Evolutionary conservation across 306 rosid species (phyloP).

Genomic region (Citrullus amarus): DNA sequence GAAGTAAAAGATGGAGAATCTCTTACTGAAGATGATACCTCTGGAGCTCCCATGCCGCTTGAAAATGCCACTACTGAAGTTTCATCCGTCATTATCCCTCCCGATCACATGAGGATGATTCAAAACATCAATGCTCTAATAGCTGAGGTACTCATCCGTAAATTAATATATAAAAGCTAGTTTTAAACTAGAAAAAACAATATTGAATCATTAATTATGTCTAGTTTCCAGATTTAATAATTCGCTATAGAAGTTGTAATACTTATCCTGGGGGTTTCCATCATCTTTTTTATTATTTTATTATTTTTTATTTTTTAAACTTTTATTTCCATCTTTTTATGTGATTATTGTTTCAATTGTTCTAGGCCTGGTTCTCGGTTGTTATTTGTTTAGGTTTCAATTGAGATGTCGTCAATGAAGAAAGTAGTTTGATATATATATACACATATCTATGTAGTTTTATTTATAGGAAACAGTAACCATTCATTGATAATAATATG

Average conservation of each 20-base stretch:
- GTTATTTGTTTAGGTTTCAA: background rate
- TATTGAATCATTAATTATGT: background rate
- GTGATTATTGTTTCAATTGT: background rate
- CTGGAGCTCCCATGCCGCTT: slow-evolving; percentile 22
- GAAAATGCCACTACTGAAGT: slow-evolving; percentile 34
- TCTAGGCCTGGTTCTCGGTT: background rate
- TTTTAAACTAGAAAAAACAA: background rate
- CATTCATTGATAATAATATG: too few species aligned
- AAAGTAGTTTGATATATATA: background rate
- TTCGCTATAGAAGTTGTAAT: background rate
- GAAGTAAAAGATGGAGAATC: slow-evolving; percentile 29
- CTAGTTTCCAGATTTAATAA: background rate
- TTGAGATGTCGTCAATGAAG: background rate
- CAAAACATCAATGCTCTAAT: slow-evolving; percentile 70
- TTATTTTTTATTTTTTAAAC: too few species aligned
- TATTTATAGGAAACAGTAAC: too few species aligned
- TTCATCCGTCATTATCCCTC: slow-evolving; percentile 51
- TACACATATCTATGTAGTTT: too few species aligned
- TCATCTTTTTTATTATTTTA: background rate
- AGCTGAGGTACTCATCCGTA: slow-evolving; percentile 55
- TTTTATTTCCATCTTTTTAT: background rate
- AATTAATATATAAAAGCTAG: background rate
- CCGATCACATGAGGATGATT: slow-evolving; percentile 63
- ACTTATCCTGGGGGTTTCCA: background rate
- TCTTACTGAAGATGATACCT: slow-evolving; percentile 24